A percentile compares a stretch with the other conserved stretches of the same genome.
Evolutionary conservation across 1,139 yeast species (phyloP).

Genomic region (Sugiyamaella xylanicola): DNA sequence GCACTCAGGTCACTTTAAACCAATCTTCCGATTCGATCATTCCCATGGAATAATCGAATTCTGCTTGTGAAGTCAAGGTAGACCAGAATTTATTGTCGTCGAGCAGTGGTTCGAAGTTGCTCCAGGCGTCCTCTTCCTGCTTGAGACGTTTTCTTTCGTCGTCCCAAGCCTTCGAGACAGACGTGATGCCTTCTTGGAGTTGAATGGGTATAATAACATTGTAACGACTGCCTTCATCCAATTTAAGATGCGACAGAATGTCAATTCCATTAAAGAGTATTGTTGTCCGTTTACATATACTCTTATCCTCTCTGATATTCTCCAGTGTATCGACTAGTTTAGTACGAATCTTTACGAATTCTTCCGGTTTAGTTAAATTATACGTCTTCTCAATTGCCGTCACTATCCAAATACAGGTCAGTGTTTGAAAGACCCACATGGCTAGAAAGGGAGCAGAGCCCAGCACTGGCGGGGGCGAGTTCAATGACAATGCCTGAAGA

Average conservation of each 20-base stretch:
- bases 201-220: slow-evolving; percentile 17
- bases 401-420: slow-evolving; percentile 18
- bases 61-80: slow-evolving; percentile 1
- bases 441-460: slow-evolving; percentile 18
- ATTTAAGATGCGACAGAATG: slow-evolving; percentile 10
- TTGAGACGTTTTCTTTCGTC: slow-evolving; percentile 8
- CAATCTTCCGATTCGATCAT: slow-evolving; percentile 4
- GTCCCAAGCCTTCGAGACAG: slow-evolving; percentile 16
- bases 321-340: background rate
- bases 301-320: slow-evolving; percentile 5
- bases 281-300: slow-evolving; percentile 17
- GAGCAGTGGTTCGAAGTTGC: slow-evolving; percentile 12
- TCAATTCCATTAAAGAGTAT: slow-evolving; percentile 14
- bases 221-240: slow-evolving; percentile 3
- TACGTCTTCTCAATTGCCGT: slow-evolving; percentile 4
- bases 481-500: slow-evolving; percentile 5
- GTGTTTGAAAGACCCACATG: slow-evolving; percentile 13
- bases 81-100: slow-evolving; percentile 18
- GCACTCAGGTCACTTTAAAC: slow-evolving; percentile 4
- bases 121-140: slow-evolving; percentile 11
- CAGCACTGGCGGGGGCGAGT: slow-evolving; percentile 6
- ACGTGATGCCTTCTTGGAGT: slow-evolving; percentile 6
- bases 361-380: background rate
- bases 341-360: background rate
- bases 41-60: slow-evolving; percentile 4